Evolutionary conservation across 2,329 filamentous ascomycete species (phyloP).

Genomic region (Curvularia sp.): DNA sequence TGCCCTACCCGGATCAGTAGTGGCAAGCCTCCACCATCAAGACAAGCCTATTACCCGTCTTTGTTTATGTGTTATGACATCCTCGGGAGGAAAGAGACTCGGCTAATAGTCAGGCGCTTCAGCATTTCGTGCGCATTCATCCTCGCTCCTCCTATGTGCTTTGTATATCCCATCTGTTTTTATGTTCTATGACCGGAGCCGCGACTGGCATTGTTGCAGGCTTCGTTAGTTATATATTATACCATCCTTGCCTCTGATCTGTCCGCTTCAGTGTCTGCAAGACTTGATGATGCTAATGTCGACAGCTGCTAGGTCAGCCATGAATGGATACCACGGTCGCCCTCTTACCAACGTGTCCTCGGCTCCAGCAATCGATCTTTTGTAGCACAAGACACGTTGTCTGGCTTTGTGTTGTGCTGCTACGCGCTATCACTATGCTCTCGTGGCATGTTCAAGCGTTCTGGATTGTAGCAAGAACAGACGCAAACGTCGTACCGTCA

Average conservation of each 20-base stretch:
- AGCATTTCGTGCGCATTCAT: slow-evolving; percentile 20
- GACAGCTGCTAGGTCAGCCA: slow-evolving; percentile 1
- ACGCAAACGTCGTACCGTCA: background rate
- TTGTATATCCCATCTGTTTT: slow-evolving; percentile 46
- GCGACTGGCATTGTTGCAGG: slow-evolving; percentile 32
- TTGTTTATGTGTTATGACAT: slow-evolving; percentile 30
- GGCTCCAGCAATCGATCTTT: background rate
- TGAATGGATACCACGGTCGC: background rate
- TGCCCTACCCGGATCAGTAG: slow-evolving; percentile 18
- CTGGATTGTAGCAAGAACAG: background rate
- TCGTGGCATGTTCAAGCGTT: background rate
- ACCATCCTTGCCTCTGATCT: slow-evolving; percentile 8
- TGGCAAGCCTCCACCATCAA: slow-evolving; percentile 11
- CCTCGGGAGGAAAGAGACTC: slow-evolving; percentile 28
- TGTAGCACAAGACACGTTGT: background rate
- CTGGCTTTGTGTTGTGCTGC: background rate
- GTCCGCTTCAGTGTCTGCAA: background rate
- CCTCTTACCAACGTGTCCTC: background rate
- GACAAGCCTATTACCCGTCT: slow-evolving; percentile 21
- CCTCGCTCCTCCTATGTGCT: slow-evolving; percentile 26
- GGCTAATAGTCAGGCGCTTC: slow-evolving; percentile 23
- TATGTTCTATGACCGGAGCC: slow-evolving; percentile 36
- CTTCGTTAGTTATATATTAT: slow-evolving; percentile 36
- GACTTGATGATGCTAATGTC: background rate
- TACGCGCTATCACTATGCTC: background rate